A percentile compares a stretch with the other conserved stretches of the same genome.
phyloP scores from a whole-genome alignment of 371 early-diverging fungal genomes.

The Paraphysoderma sedebokerense region DNA sequence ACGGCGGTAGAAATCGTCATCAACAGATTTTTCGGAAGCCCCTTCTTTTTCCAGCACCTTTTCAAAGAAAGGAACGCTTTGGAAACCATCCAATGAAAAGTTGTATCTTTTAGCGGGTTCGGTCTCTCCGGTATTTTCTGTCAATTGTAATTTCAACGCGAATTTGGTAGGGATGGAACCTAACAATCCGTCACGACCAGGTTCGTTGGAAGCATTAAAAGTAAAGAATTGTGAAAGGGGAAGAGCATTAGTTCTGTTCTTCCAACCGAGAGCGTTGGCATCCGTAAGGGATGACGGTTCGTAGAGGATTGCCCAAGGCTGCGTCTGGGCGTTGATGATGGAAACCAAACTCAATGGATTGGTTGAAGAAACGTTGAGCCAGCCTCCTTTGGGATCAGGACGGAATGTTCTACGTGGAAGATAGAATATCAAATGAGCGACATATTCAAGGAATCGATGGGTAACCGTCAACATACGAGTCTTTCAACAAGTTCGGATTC shows the following conservation, averaged over 20 bases:
- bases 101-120: no score
- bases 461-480: no score
- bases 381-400: slow-evolving; percentile 24
- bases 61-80: slow-evolving; percentile 22
- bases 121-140: background rate
- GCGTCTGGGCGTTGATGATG: slow-evolving; percentile 12
- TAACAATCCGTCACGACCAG: slow-evolving; percentile 13
- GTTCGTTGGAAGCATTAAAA: no score
- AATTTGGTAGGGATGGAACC: slow-evolving; percentile 20
- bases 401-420: slow-evolving; percentile 20
- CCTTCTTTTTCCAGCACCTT: background rate
- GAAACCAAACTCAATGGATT: slow-evolving; percentile 6
- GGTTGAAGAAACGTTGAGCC: slow-evolving; percentile 10
- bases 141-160: slow-evolving; percentile 10
- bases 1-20: slow-evolving; percentile 19
- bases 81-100: slow-evolving; percentile 6
- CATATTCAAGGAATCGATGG: no score
- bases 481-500: no score
- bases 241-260: background rate
- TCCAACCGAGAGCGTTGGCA: slow-evolving; percentile 2
- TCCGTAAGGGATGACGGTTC: slow-evolving; percentile 13
- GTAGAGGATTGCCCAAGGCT: slow-evolving; percentile 13
- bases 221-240: background rate
- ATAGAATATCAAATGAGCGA: no score
- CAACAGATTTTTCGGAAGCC: slow-evolving; percentile 11